Evolutionary conservation across 306 rosid species (phyloP), one percentile per base, ranked within the genome.

Genomic region (Begonia fuchsioides): DNA sequence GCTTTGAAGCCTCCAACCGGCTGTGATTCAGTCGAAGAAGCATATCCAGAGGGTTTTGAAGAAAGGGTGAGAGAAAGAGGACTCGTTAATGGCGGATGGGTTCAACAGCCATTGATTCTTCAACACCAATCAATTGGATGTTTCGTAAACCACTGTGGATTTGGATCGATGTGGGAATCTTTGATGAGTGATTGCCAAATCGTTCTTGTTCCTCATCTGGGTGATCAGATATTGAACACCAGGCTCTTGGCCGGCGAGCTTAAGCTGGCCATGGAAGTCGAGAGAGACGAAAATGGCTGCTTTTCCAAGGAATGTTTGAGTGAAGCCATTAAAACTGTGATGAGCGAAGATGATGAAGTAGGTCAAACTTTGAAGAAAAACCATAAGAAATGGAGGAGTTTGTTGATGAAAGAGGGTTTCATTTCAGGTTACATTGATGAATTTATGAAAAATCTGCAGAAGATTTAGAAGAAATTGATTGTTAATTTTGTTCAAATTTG

Each of bases 161-260:
- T 76, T 16, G 86, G 94, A 13, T 79, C 94, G 0, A 74, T 79
- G 86, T 76, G 86, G 90, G 94, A 76, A 58, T 67, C 78, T 11
- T 44, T 79, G 58, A 57, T 79, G 78, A 66, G 55, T 12, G 76
- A 76, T 0, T 55, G 66, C 0, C 83, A 72, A 53, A 74, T 80
- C 17, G 83, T 83, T 39, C 9, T 74, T 16, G 53, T 63, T 0
- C 83, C 94, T 2, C 55, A 50, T 3, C 44, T 79, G n/a, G 71
- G 68, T 0, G 94, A 83, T 32, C 90, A 83, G 10, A 35, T 74
- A 1, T 51, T 83, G 73, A 83, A 77, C 47, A 40, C 86, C 0
- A 79, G 56, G 69, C 17, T 79, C 0, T 39, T 79, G 17, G 76
- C 63, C 45, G 63, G 59, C 6, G 88, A 76, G 40, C 52, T 83